Evolutionary conservation across 1,284 basidiomycete genomes (phyloP), one percentile per base, ranked within the genome.

Genomic region (Phellopilus nigrolimitatus): DNA sequence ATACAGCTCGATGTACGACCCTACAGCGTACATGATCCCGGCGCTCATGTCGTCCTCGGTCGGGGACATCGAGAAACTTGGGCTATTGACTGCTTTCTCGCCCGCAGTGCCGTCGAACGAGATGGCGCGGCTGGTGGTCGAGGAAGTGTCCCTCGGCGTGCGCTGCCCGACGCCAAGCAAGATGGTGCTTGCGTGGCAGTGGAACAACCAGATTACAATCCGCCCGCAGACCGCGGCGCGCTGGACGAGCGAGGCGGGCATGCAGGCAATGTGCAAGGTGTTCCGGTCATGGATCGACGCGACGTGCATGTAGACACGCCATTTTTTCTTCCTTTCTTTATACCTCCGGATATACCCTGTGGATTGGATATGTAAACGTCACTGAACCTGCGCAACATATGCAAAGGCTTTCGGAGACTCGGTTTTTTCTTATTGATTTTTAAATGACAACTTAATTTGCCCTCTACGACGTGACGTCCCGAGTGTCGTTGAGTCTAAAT

Each of bases 181-280:
- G 24, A 43, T 43, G 41, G 41, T 43, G 15, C 41, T 43, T 17
- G 9, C 41, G 5, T 43, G 41, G 41, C 41, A 43, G 41, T 43
- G 41, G 41, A 30, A 43, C 27, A 17, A 17, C 7, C 22, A 25
- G 27, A 22, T 43, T 3, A 22, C n/a, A 4, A 17, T 43, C 15
- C 41, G 41, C 3, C 41, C 41, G 2, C 41, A 43, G 41, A 43
- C 41, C 15, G 41, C 41, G 3, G 3, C 41, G 33, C 21, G 44
- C n/a, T 25, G 33, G 44, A 24, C 30, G 17, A 13, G 7, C 19
- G 24, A 43, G 22, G 4, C 27, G 41, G 41, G 41, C n/a, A 27
- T 43, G 24, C 24, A 43, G 8, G 27, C 5, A 13, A 43, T 43
- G 41, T 22, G 41, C 9, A 13, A 43, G 22, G 27, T 43, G 5